Conservation (phyloP, 2,329 filamentous ascomycete species). For the Aspergillus sp. region DNA sequence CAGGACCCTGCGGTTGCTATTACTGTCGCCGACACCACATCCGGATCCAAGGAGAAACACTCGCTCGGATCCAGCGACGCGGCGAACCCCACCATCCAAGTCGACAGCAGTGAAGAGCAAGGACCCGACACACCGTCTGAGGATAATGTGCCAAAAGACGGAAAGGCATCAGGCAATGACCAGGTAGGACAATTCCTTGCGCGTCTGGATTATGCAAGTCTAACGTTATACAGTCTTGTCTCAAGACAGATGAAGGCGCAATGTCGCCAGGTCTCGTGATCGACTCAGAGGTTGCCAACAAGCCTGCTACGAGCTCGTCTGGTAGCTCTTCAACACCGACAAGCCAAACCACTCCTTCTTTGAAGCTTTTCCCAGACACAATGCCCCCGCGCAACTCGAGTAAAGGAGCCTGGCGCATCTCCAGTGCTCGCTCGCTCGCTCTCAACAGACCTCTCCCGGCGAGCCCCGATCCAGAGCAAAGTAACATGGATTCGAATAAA, state of each 20-base stretch:
- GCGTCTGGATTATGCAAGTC: not conserved
- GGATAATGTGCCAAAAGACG: not conserved
- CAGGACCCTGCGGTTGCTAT: not conserved
- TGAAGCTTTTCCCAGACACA: conserved; percentile 39
- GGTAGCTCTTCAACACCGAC: conserved; percentile 13
- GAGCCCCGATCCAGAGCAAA: conserved; percentile 1
- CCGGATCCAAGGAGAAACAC: not conserved
- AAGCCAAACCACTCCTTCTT: conserved; percentile 20
- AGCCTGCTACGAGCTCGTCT: conserved; percentile 13
- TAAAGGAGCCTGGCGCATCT: conserved; percentile 29
- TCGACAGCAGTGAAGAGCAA: not conserved
- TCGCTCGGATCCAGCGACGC: not conserved
- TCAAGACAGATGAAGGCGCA: not conserved
- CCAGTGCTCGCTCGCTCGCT: conserved; percentile 16
- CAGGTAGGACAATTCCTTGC: conserved; percentile 4
- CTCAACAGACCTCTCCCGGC: conserved; percentile 14
- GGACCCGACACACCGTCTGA: not conserved
- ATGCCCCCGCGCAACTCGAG: conserved; percentile 35
- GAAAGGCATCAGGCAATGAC: not conserved
- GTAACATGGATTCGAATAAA: not conserved
- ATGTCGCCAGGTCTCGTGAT: conserved; percentile 6
- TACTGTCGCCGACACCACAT: not conserved
- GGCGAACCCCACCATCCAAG: not conserved
- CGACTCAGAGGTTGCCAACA: not conserved
- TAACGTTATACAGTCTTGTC: conserved; percentile 12